Evolutionary conservation across 768 basidiomycete genomes (phyloP), one percentile per base, ranked within the genome.

Genomic region (Candolleomyces eurysporus): DNA sequence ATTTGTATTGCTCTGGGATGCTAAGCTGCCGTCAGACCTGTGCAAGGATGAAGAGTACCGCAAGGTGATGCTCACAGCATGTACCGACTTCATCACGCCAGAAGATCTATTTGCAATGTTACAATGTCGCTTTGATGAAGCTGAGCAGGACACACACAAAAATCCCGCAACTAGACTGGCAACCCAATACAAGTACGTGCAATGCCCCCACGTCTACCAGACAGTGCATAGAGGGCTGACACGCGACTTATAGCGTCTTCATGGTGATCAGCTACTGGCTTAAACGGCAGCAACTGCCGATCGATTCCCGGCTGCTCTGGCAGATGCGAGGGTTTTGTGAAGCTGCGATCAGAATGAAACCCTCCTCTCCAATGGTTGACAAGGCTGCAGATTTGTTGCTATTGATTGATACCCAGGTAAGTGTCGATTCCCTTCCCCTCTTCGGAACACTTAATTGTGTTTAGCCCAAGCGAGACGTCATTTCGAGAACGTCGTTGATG

Each of bases 31-130:
- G 16, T 58, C 53, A 80, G 74, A 74, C 63, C 53, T 68, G 48
- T 66, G 69, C 48, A 71, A 69, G 32, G 76, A 78, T 57, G 40
- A 64, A 8, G 76, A 79, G 42, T 79, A 76, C 62, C 69, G 73
- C 54, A 77, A 79, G 60, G 68, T 75, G 42, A 68, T 84, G 36
- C 71, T 84, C 22, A 72, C 74, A 1, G 77, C 75, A 11, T 82
- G 73, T 66, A 66, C 70, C 19, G 77, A 79, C 46, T 83, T 81
- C 62, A 75, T 78, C 1, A 76, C 77, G 6, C 68, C 77, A 4
- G 75, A 78, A 50, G 75, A 73, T 30, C 64, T 83, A 16, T 78
- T 82, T 61, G 62, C 60, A 5, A 66, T 75, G 19, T 62, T 83
- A n/a, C 63, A 72, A 52, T 74, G 71, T 39, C 79, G 74, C 13